Percentiles rank a stretch among this genome's conserved stretches.
These are phyloP conservation scores for Erigeron canadensis DNA, from an alignment of 129 eudicot species.

Conservation along the genomic window DNA sequence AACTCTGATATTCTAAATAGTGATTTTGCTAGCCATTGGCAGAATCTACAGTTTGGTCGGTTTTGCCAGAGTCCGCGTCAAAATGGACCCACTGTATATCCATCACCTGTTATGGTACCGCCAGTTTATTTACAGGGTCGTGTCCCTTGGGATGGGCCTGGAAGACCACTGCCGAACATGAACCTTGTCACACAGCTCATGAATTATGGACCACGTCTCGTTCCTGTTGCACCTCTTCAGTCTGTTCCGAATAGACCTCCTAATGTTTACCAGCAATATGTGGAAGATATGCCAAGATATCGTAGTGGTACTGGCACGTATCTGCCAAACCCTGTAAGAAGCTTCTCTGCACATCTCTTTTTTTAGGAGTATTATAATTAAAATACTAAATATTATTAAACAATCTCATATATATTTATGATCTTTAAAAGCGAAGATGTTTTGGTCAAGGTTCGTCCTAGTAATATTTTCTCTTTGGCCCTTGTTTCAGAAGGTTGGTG, in stretches of 20 bases:
- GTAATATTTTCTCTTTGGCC: too few species aligned
- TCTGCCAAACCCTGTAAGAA: conserved; percentile 83
- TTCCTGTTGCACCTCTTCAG: conserved; percentile 64
- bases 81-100: conserved; percentile 52
- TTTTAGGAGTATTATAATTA: too few species aligned
- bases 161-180: conserved; percentile 66
- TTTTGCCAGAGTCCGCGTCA: conserved; percentile 65
- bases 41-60: conserved; percentile 80
- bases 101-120: conserved; percentile 77
- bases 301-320: conserved; percentile 97
- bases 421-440: too few species aligned
- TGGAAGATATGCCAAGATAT: conserved; percentile 77
- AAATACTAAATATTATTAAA: too few species aligned
- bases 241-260: conserved; percentile 64
- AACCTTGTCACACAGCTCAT: conserved; percentile 66
- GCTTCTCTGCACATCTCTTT: neutral
- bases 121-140: conserved; percentile 79
- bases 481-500: too few species aligned
- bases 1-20: conserved; percentile 75
- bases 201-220: conserved; percentile 69
- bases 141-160: conserved; percentile 82
- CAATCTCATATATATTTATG: too few species aligned
- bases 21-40: conserved; percentile 90
- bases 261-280: conserved; percentile 60
- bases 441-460: too few species aligned